Evolutionary conservation across 768 basidiomycete species (phyloP).

Genomic region (Russula sp.): DNA sequence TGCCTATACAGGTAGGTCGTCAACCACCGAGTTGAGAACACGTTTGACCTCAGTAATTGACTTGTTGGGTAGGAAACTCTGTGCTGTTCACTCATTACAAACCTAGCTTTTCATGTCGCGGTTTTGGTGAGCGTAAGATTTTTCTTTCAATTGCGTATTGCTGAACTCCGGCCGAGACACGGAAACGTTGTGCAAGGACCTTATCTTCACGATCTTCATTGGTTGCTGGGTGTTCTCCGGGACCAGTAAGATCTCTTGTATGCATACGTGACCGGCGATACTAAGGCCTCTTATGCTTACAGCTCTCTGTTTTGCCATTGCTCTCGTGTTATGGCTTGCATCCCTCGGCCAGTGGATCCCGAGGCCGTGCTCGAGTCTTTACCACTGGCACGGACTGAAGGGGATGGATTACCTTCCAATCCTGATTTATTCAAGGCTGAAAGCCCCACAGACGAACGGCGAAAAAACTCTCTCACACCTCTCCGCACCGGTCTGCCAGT

Average conservation of each 20-base stretch:
- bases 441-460: too few species aligned
- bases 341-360: constrained; percentile 12
- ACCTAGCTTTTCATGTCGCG: constrained; percentile 16
- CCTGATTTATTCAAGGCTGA: too few species aligned
- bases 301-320: constrained; percentile 16
- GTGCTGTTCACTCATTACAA: constrained; percentile 12
- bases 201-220: constrained; percentile 9
- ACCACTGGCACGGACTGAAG: not conserved
- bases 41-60: too few species aligned
- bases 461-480: too few species aligned
- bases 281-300: not conserved
- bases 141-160: not conserved
- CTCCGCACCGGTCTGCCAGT: too few species aligned
- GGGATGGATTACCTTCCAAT: too few species aligned
- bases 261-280: not conserved
- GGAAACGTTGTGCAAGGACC: not conserved
- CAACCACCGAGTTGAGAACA: not conserved
- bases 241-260: constrained; percentile 7
- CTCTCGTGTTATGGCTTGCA: constrained; percentile 18
- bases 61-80: constrained; percentile 11
- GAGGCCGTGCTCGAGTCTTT: not conserved
- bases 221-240: constrained; percentile 26
- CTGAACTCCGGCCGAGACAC: constrained; percentile 6
- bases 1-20: constrained; percentile 19
- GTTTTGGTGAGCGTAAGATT: constrained; percentile 16